Base-by-base conservation (phyloP, 345 rosid genomes). In the Salix arbutifolia region DNA sequence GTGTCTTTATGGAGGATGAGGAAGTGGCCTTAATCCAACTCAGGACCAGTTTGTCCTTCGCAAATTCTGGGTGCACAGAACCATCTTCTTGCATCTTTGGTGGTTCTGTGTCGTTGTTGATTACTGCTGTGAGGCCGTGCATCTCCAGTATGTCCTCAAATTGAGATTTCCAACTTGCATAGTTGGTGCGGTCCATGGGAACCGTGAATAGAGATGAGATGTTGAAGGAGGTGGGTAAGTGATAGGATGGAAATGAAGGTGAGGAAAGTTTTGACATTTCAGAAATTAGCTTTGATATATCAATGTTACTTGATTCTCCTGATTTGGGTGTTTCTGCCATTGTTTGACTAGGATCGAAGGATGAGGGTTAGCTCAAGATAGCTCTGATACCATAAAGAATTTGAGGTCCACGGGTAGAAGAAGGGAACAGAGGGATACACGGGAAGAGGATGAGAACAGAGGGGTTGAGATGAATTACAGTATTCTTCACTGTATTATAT, bases 401-500 rank as follows among this genome's bases (percentile, higher is more conserved):
- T n/a, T n/a, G n/a, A n/a, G n/a, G n/a, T n/a, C n/a, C n/a, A n/a
- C n/a, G n/a, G n/a, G n/a, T n/a, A n/a, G n/a, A n/a, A n/a, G n/a
- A n/a, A n/a, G n/a, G n/a, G n/a, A n/a, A 17, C 16, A 17, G 5
- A 7, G 16, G 16, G 1, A 16, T 48, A 17, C 16, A 1, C 30
- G 2, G 7, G 2, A 4, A 46, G 6, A 46, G 0, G 6, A 1
- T 14, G 6, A 14, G 19, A 14, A 0, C 6, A 46, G 5, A 46
- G 6, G 14, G 19, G 4, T 46, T 14, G 0, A 46, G 52, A 46
- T 13, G 1, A 14, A 46, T 46, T 46, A 18, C 0, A 1, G 14
- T 1, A 4, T 5, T 4, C 5, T 0, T 2, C 9, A 0, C 0
- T 0, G 0, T 46, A 4, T 6, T 14, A 14, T 46, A n/a, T 13